Evolutionary conservation across 345 rosid genomes (phyloP), one percentile per base, ranked within the genome.

Genomic region (Gossypium ekmanianum): DNA sequence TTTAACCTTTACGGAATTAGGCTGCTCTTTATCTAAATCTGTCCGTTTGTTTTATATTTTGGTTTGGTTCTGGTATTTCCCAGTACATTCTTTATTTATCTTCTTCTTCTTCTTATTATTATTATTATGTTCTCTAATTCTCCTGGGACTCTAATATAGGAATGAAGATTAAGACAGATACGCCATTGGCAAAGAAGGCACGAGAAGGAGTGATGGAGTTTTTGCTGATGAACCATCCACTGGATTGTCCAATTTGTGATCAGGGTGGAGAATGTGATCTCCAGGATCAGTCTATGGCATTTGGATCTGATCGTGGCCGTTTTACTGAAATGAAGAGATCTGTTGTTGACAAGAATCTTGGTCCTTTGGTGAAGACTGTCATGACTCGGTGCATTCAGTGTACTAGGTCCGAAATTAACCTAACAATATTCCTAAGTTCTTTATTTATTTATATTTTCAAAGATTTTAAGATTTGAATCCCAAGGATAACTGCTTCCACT

Each of bases 231-330:
- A 95, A 95, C 73, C 99, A 91, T 83, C 99, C 99, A 13, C 62
- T 95, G 71, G 99, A 95, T 84, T 95, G 99, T 54, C 99, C 99
- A 64, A 95, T 93, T 14, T 95, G 99, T 80, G 99, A 93, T 77
- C 99, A 93, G 78, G 99, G 99, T 76, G 99, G 98, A 75, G 99
- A 95, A 68, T 93, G 99, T 80, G 99, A 95, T 86, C 97, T 95
- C 71, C 99, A 95, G 78, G 99, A 95, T 83, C 99, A 96, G 82
- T 93, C 97, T 61, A 96, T 96, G 99, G 99, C 99, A 67, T 96
- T 96, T 80, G 99, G 99, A 56, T 90, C 99, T 63, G 98, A 96
- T 68, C 94, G 98, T 61, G 98, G 98, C 65, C 89, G 99, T 74
- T 95, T 95, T 82, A 91, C 97, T 65, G 99, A 95, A 77, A 82